Percentiles rank a stretch among this genome's conserved stretches.
Conservation (phyloP, 176 grass and related monocot genomes). For the Oryza coarctata region DNA sequence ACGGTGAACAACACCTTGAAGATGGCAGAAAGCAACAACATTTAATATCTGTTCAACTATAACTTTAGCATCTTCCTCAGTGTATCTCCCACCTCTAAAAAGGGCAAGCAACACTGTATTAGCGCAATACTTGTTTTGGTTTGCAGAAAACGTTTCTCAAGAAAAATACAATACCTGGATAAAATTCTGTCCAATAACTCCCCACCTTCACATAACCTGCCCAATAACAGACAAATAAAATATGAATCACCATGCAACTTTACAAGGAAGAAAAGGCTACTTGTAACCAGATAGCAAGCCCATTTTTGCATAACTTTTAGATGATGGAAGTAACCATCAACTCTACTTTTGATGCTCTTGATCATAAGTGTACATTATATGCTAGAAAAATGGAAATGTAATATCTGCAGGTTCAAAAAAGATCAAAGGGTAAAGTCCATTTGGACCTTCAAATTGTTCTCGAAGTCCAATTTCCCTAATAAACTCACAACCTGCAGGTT, state of each 20-base stretch:
- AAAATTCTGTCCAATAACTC: constrained; percentile 96
- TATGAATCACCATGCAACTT: constrained; percentile 37
- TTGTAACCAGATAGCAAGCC: not conserved
- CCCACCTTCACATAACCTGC: constrained; percentile 96
- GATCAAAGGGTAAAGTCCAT: not conserved
- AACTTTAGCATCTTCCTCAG: constrained; percentile 87
- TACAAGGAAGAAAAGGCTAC: constrained; percentile 13
- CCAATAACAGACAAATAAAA: constrained; percentile 32
- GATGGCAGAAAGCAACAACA: constrained; percentile 97
- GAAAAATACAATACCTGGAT: constrained; percentile 68
- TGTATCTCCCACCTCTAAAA: constrained; percentile 88
- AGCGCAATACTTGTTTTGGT: constrained; percentile 31
- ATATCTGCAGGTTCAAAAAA: constrained; percentile 4
- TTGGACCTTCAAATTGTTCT: not conserved
- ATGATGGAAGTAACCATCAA: constrained; percentile 2
- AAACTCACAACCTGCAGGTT: not conserved
- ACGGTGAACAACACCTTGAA: constrained; percentile 96
- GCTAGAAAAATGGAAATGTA: constrained; percentile 3
- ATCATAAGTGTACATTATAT: not conserved
- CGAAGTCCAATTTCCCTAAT: not conserved
- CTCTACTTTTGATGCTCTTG: not conserved
- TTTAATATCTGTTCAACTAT: constrained; percentile 91
- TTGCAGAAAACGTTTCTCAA: constrained; percentile 5
- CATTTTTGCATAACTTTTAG: constrained; percentile 7
- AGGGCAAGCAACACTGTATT: constrained; percentile 23